phyloP scores from a whole-genome alignment of 2,329 filamentous ascomycete genomes.

The Scytalidium lignicola region DNA sequence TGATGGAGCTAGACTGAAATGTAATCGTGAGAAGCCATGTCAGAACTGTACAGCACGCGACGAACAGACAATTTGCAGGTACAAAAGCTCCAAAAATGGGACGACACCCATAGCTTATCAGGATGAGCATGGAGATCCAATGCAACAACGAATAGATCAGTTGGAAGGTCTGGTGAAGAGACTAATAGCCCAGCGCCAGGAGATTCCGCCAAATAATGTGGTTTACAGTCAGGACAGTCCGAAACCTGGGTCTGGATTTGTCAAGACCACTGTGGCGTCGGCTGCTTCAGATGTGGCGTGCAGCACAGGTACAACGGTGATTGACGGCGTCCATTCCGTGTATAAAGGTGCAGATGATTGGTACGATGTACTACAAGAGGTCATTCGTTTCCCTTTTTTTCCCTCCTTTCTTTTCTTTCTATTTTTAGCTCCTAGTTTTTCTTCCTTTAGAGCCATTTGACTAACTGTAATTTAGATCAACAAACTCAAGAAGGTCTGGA shows the following conservation, averaged over 20 bases:
- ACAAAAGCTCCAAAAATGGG: slow-evolving; percentile 14
- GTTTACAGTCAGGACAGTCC: not conserved
- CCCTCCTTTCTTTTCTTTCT: slow-evolving; percentile 1
- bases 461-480: slow-evolving; percentile 17
- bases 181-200: slow-evolving; percentile 24
- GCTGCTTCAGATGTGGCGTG: not conserved
- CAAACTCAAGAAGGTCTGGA: slow-evolving; percentile 19
- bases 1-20: slow-evolving; percentile 19
- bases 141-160: slow-evolving; percentile 13
- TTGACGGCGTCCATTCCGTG: slow-evolving; percentile 19
- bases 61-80: slow-evolving; percentile 17
- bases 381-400: no score
- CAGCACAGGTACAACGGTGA: slow-evolving; percentile 13
- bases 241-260: not conserved
- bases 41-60: slow-evolving; percentile 23
- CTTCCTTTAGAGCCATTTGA: not conserved
- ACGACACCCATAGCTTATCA: not conserved
- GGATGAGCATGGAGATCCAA: slow-evolving; percentile 8
- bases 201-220: slow-evolving; percentile 14
- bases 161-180: slow-evolving; percentile 6
- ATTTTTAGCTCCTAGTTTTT: not conserved
- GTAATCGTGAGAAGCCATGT: slow-evolving; percentile 25
- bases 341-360: slow-evolving; percentile 18
- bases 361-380: slow-evolving; percentile 22
- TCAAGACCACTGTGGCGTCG: not conserved